Conservation (phyloP, 2,329 filamentous ascomycete species). For the Phyllosticta capitalensis region DNA sequence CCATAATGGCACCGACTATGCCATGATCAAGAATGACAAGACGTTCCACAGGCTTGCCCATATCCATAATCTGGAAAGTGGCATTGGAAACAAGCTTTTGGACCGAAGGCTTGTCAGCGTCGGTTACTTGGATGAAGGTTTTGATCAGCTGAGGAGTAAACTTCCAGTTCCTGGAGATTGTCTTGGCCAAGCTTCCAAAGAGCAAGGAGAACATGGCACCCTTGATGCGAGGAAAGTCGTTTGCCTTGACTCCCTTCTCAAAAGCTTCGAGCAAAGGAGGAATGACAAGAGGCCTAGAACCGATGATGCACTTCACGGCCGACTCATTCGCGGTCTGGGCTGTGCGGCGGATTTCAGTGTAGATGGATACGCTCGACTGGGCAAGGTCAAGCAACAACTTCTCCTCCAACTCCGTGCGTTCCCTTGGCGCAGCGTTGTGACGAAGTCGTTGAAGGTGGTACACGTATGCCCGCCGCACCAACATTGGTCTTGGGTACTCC, state of each 20-base stretch:
- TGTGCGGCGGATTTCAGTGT: conserved; percentile 90
- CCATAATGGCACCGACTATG: conserved; percentile 56
- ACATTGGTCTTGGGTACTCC: conserved; percentile 81
- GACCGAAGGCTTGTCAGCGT: conserved; percentile 88
- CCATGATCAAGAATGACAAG: conserved; percentile 72
- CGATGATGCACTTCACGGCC: conserved; percentile 82
- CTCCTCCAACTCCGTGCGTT: conserved; percentile 85
- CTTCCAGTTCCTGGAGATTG: conserved; percentile 84
- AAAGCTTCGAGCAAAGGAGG: conserved; percentile 75
- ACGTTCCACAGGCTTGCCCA: conserved; percentile 77
- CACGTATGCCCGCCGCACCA: conserved; percentile 84
- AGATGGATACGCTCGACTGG: conserved; percentile 79
- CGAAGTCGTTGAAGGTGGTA: conserved; percentile 92
- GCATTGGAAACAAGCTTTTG: conserved; percentile 77
- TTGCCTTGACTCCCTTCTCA: conserved; percentile 64
- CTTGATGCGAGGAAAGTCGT: conserved; percentile 87
- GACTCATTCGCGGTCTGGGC: conserved; percentile 90
- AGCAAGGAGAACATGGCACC: conserved; percentile 85
- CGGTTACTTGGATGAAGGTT: conserved; percentile 79
- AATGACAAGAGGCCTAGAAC: conserved; percentile 79
- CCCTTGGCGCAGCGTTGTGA: conserved; percentile 81
- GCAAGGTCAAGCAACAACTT: conserved; percentile 75
- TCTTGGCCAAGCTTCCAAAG: conserved; percentile 80
- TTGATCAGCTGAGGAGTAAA: conserved; percentile 85
- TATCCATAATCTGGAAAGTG: conserved; percentile 80